These are phyloP conservation scores for Chionographis japonica DNA, from an alignment of 106 monocot species.

Conservation along the genomic window DNA sequence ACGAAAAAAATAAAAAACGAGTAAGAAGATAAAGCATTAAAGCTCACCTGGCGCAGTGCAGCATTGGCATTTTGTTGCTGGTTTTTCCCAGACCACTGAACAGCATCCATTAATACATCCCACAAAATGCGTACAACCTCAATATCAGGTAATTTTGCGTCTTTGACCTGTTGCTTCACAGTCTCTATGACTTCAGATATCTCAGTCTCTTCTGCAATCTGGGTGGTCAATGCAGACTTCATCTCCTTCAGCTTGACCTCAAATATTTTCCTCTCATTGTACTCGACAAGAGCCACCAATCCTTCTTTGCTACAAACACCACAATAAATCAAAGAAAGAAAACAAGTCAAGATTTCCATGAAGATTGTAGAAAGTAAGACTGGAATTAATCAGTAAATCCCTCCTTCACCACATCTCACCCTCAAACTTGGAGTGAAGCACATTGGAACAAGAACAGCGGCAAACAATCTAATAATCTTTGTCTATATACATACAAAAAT, in stretches of 20 bases:
- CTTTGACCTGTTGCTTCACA: constrained; percentile 75
- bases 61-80: constrained; percentile 97
- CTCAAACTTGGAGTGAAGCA: too few relatives aligned
- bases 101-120: constrained; percentile 97
- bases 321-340: background rate
- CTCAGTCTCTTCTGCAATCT: constrained; percentile 74
- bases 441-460: too few relatives aligned
- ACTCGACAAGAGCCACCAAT: constrained; percentile 68
- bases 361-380: background rate
- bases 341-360: background rate
- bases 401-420: too few relatives aligned
- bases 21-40: background rate
- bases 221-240: constrained; percentile 66
- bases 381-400: too few relatives aligned
- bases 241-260: constrained; percentile 92
- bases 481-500: too few relatives aligned
- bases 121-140: constrained; percentile 89
- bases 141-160: constrained; percentile 82
- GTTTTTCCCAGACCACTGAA: constrained; percentile 99
- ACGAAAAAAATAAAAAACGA: too few relatives aligned
- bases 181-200: constrained; percentile 78
- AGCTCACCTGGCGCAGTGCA: constrained; percentile 73
- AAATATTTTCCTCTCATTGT: constrained; percentile 93
- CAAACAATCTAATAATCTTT: too few relatives aligned
- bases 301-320: constrained; percentile 73